Base-by-base conservation (phyloP, 345 rosid genomes). In the Corchorus olitorius region DNA sequence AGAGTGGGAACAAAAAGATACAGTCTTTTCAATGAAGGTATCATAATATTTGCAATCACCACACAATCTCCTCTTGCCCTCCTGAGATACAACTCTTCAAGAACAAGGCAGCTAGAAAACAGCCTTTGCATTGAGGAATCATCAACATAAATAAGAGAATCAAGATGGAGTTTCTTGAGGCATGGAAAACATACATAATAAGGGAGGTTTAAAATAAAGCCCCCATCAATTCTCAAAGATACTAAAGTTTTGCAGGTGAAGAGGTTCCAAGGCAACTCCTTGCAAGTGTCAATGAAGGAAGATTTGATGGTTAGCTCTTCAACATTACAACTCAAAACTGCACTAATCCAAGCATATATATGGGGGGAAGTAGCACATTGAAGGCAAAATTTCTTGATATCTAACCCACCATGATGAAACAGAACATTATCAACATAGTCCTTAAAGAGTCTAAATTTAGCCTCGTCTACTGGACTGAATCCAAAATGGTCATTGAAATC, bases 301-400 rank as follows among this genome's bases (percentile, higher is more conserved):
- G 34, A 22, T 22, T 61, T 3, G 4, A 61, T 22, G 4, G 39
- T 20, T 14, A 61, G 27, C 17, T 61, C 65, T 61, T 22, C 33
- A 9, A 27, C 39, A 61, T 61, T 61, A 61, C 39, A 61, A 61
- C 16, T 61, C 65, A 61, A 14, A 8, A 27, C 39, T 8, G 65
- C 65, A 61, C 65, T 22, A 61, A 61, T 61, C 65, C 39, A 27
- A 61, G 65, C 65, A 61, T 61, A 61, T 61, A 27, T 3, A 61
- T 22, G 65, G 22, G 34, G 13, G 27, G 65, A 20, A 13, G 37
- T 61, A 14, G 34, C 14, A 34, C 39, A 61, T 8, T 37, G 6
- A 2, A 61, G 11, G 8, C 2, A 19, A 27, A 12, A 59, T 7
- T 59, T 59, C 8, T 59, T 11, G 27, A 59, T 59, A 20, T 19